Evolutionary conservation across 371 early-diverging fungal genomes (phyloP), one percentile per base, ranked within the genome.

Genomic region (Choanephora cucurbitarum): DNA sequence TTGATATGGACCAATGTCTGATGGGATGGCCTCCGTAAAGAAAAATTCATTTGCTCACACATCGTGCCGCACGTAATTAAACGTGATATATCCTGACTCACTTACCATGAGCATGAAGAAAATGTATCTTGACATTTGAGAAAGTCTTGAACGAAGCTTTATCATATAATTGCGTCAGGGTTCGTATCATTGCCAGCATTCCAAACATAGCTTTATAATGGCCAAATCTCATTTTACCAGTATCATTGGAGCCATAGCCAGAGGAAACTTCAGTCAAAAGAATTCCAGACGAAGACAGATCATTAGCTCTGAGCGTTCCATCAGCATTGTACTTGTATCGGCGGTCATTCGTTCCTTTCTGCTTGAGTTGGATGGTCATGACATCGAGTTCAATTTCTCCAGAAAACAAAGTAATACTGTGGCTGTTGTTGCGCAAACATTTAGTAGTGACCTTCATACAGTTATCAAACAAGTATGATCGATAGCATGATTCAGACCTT

Each of bases 1-100:
- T 60, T 41, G 62, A 64, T 62, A 64, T 69, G 42, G 61, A 58
- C 59, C 69, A 64, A 62, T 64, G 62, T 51, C 69, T 57, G 55
- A 62, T 58, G 33, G 54, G 44, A 39, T 52, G 44, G 52, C 58
- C 62, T 61, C 51, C 57, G 57, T 49, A 62, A 52, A 59, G 52
- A 56, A 57, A 56, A 49, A 52, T 56, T 34, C 57, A 62, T 22
- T 62, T 62, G 49, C 7, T 48, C 2, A 57, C 52, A 5, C 54
- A 28, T 28, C 7, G 28, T 28, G 7, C 28, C 50, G 53, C 32
- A 57, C 52, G 41, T 46, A 62, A 33, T 45, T 54, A 49, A 32
- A 59, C 57, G 53, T 57, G 52, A 42, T 60, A 50, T 60, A 49
- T 15, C 45, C 15, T 56, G 52, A 62, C 51, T 58, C 55, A 61